Evolutionary conservation across 495 filamentous ascomycete species (phyloP).

Genomic region (Xylaria flabelliformis): DNA sequence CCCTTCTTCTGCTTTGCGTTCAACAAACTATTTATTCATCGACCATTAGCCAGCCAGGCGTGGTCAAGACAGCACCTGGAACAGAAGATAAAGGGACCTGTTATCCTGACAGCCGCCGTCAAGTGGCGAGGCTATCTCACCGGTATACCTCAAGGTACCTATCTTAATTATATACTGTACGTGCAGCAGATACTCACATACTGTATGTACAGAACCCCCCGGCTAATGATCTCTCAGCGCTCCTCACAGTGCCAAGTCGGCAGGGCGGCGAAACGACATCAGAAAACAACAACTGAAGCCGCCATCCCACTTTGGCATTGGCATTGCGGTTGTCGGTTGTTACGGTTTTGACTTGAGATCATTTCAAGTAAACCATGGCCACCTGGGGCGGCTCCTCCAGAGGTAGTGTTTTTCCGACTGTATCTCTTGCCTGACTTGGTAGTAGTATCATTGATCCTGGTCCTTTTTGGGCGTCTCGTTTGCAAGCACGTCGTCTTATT

Average conservation of each 20-base stretch:
- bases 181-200: not conserved
- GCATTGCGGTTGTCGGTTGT: not conserved
- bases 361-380: constrained; percentile 18
- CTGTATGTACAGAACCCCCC: not conserved
- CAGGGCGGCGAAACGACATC: not conserved
- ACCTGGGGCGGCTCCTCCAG: constrained; percentile 18
- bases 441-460: not conserved
- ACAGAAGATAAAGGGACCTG: not conserved
- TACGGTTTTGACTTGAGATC: not conserved
- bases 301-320: constrained; percentile 4
- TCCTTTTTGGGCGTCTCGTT: constrained; percentile 5
- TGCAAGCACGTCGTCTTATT: not conserved
- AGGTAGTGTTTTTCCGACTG: constrained; percentile 12
- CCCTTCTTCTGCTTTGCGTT: not conserved
- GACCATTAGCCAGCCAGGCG: not conserved
- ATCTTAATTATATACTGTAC: not conserved
- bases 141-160: not conserved
- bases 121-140: constrained; percentile 1
- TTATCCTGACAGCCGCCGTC: not conserved
- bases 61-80: not conserved
- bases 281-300: not conserved
- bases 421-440: constrained; percentile 1
- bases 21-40: not conserved
- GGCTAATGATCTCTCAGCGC: not conserved
- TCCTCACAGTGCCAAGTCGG: constrained; percentile 11